These are phyloP conservation scores for Penicillium crustosum DNA, from an alignment of 2,329 filamentous ascomycete species.

Conservation along the genomic window DNA sequence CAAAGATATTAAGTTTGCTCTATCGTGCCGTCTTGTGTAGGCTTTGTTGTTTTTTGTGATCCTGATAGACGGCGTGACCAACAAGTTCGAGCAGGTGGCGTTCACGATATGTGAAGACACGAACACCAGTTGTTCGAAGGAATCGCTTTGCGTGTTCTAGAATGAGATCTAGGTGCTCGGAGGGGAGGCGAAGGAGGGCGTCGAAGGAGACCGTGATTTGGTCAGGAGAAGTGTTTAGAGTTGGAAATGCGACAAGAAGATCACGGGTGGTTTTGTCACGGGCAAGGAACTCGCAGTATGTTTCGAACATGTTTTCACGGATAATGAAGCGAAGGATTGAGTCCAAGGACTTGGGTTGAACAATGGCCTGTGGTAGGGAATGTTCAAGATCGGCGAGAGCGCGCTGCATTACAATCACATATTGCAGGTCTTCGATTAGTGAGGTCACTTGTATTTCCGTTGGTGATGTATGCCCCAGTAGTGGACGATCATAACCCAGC, in stretches of 20 bases:
- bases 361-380: conserved; percentile 2
- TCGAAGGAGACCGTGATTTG: conserved; percentile 19
- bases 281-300: conserved; percentile 29
- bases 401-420: conserved; percentile 22
- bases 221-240: not conserved
- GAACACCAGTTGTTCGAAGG: conserved; percentile 14
- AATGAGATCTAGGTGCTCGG: not conserved
- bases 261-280: conserved; percentile 14
- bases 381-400: conserved; percentile 12
- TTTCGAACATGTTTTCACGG: conserved; percentile 29
- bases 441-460: conserved; percentile 16
- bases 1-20: not conserved
- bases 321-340: conserved; percentile 28
- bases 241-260: conserved; percentile 7
- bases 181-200: conserved; percentile 13
- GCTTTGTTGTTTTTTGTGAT: conserved; percentile 13
- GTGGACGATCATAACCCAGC: conserved; percentile 49
- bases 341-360: conserved; percentile 18
- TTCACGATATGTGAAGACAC: conserved; percentile 24
- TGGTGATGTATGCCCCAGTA: conserved; percentile 19
- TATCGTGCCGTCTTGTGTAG: not conserved
- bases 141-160: conserved; percentile 17
- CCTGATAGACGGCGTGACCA: conserved; percentile 22
- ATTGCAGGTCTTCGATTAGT: conserved; percentile 33
- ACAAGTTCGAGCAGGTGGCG: conserved; percentile 25